Conservation (phyloP, 2,329 filamentous ascomycete genomes). For the Phyllosticta citribraziliensis region DNA sequence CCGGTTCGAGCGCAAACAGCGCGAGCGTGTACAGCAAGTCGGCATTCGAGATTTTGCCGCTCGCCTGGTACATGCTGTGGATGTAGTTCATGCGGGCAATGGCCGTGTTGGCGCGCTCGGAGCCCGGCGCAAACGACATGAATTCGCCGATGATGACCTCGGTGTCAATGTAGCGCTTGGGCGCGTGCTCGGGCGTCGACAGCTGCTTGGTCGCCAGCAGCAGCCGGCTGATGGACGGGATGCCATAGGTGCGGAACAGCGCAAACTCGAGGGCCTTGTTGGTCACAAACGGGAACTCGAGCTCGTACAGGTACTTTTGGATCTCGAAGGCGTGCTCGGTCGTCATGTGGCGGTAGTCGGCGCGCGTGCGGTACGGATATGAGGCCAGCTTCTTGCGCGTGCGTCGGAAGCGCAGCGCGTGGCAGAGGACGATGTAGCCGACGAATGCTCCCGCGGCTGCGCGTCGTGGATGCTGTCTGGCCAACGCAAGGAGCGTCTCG, state of each 20-base stretch:
- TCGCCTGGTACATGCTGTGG: slow-evolving; percentile 46
- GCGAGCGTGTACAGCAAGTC: slow-evolving; percentile 58
- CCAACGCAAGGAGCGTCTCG: not conserved
- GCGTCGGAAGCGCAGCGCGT: slow-evolving; percentile 28
- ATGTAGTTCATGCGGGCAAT: slow-evolving; percentile 57
- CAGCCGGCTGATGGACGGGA: slow-evolving; percentile 27
- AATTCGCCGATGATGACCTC: slow-evolving; percentile 24
- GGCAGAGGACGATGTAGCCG: slow-evolving; percentile 25
- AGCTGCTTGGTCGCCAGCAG: slow-evolving; percentile 26
- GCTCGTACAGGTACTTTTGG: slow-evolving; percentile 33
- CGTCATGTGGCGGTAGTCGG: slow-evolving; percentile 44
- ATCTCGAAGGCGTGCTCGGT: slow-evolving; percentile 44
- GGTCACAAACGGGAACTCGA: slow-evolving; percentile 48
- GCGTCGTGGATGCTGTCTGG: not conserved
- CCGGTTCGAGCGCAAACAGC: slow-evolving; percentile 57
- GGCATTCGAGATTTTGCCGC: slow-evolving; percentile 50
- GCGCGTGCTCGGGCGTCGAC: slow-evolving; percentile 16
- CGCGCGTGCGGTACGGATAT: slow-evolving; percentile 36
- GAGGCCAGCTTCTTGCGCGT: slow-evolving; percentile 31
- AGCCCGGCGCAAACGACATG: slow-evolving; percentile 17
- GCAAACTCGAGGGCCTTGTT: slow-evolving; percentile 47
- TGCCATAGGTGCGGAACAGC: slow-evolving; percentile 38
- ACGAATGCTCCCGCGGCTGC: slow-evolving; percentile 8
- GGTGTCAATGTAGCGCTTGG: slow-evolving; percentile 25
- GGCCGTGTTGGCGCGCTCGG: slow-evolving; percentile 31